Base-by-base conservation (phyloP, 495 filamentous ascomycete genomes). In the Penicillium manginii region DNA sequence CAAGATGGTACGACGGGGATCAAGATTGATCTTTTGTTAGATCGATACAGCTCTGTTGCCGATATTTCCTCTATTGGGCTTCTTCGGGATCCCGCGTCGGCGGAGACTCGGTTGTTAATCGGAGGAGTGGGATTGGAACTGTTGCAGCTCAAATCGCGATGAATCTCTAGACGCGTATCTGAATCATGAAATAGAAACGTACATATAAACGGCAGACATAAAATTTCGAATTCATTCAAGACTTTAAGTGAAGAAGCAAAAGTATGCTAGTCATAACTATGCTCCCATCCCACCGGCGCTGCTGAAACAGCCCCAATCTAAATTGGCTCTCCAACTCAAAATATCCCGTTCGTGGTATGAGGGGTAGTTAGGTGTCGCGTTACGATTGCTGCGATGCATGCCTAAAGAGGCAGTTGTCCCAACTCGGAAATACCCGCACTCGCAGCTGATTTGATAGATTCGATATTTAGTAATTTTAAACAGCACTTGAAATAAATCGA, bases 21-120 rank as follows among this genome's bases (percentile, higher is more conserved):
- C 5, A 64, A 64, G 46, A 57, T 85, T 43, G 29, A 81, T 9
- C 73, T 74, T 8, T n/a, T 70, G 32, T 32, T 69, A 6, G 81
- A 87, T 57, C 67, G 70, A 40, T 88, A 83, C 54, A 89, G 85
- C 57, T 70, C 83, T 19, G 83, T 92, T 22, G 88, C 89, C 21
- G 90, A 93, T 65, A 78, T 83, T 10, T 78, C 83, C 2, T 70
- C 74, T 11, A 10, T 26, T 12, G 43, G 17, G 7, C n/a, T 52
- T 18, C 6, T 40, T 37, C 15, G 39, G 22, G 50, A 52, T 19
- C 9, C 45, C 2, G 40, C 8, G 1, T 17, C 40, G 7, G 9
- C 19, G 4, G 19, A 47, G n/a, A 26, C 8, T 9, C 19, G 14
- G 22, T 59, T 86, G 50, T 43, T 86, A 29, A 66, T 84, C 4